Evolutionary conservation across 306 rosid genomes (phyloP).

Genomic region (Astragalus membranaceus): DNA sequence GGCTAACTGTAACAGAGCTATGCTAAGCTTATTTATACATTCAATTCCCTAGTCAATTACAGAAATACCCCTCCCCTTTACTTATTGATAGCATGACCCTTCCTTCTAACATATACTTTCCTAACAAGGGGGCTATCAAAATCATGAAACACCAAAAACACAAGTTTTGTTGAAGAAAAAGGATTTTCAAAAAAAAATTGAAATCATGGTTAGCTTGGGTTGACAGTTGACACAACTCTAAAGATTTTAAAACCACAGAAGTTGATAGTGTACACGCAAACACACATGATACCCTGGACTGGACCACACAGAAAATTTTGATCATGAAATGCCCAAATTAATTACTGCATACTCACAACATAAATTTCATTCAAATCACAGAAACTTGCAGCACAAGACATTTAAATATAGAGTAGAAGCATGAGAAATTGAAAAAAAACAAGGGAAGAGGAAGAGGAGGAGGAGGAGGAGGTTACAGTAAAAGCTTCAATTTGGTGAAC

Average conservation of each 20-base stretch:
- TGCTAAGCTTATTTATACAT: no score
- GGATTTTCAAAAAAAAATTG: not conserved
- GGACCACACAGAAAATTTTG: not conserved
- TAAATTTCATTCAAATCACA: not conserved
- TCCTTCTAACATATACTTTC: no score
- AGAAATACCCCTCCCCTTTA: no score
- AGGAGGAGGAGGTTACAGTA: not conserved
- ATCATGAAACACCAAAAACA: not conserved
- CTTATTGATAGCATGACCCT: no score
- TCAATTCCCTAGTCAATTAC: no score
- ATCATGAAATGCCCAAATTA: not conserved
- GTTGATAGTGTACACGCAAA: not conserved
- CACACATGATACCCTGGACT: not conserved
- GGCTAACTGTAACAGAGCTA: no score
- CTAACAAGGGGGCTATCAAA: no score
- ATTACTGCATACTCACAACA: not conserved
- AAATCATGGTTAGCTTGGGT: not conserved
- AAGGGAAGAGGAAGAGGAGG: not conserved
- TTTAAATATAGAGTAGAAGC: not conserved
- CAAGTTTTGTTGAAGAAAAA: not conserved
- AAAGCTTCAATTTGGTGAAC: not conserved
- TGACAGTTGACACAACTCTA: not conserved
- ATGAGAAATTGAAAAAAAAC: not conserved
- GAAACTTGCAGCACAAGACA: slow-evolving; percentile 4
- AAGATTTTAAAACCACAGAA: not conserved